phyloP scores from a whole-genome alignment of 192 early-diverging fungal species.

The Spinellus fusiger region DNA sequence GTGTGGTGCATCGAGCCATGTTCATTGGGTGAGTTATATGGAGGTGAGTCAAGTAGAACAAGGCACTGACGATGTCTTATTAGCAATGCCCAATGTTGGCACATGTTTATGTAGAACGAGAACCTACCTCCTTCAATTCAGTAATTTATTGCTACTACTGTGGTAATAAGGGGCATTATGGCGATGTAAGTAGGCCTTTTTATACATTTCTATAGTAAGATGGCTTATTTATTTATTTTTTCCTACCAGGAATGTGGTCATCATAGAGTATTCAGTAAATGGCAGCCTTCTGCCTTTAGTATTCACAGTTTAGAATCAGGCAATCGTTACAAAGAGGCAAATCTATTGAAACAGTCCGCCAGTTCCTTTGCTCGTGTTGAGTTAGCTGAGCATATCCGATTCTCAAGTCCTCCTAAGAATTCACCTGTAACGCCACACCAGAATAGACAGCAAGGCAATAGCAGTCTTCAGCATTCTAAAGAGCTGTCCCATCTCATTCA shows the following conservation, averaged over 20 bases:
- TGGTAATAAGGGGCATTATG: neutral
- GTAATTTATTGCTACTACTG: constrained; percentile 8
- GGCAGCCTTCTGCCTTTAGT: neutral
- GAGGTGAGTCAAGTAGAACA: neutral
- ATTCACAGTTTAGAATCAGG: neutral
- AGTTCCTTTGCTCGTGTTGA: neutral
- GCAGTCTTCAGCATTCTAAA: no score
- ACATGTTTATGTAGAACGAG: neutral
- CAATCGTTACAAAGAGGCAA: neutral
- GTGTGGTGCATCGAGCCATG: neutral
- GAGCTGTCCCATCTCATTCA: no score
- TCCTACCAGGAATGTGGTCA: neutral
- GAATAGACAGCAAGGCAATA: neutral
- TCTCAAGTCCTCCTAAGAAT: neutral
- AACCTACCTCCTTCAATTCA: neutral
- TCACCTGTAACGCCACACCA: no score
- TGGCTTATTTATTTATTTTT: neutral
- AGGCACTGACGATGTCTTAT: neutral
- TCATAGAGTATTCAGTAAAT: no score
- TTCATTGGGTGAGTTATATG: neutral
- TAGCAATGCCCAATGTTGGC: neutral
- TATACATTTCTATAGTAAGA: neutral
- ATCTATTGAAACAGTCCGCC: neutral
- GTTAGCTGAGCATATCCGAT: neutral
- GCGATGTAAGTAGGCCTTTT: neutral